Evolutionary conservation across 176 grass and related monocot species (phyloP).

Genomic region (sorghum (Sorghum bicolor)): DNA sequence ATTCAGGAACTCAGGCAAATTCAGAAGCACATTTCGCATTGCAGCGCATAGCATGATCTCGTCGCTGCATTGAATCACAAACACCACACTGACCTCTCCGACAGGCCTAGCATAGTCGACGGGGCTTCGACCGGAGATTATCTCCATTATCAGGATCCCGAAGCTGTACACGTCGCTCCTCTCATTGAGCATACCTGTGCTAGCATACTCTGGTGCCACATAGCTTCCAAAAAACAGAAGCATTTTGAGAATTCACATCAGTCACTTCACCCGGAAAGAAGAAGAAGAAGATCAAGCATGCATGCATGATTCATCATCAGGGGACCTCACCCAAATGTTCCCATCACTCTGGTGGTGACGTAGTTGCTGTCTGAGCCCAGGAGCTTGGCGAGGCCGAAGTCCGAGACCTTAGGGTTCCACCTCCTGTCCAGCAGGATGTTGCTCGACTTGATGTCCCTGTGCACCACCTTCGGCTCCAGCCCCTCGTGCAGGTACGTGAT

Average conservation of each 20-base stretch:
- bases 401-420: slow-evolving; percentile 82
- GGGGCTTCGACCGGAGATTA: slow-evolving; percentile 81
- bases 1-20: neutral
- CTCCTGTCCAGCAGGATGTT: slow-evolving; percentile 82
- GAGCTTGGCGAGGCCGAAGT: slow-evolving; percentile 91
- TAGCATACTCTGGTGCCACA: slow-evolving; percentile 95
- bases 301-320: neutral
- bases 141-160: slow-evolving; percentile 92
- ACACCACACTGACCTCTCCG: slow-evolving; percentile 55
- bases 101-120: slow-evolving; percentile 77
- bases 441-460: slow-evolving; percentile 91
- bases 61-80: neutral
- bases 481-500: slow-evolving; percentile 89
- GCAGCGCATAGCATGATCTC: neutral
- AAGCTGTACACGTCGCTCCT: slow-evolving; percentile 98
- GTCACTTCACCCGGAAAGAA: neutral
- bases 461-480: slow-evolving; percentile 90
- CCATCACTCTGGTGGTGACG: slow-evolving; percentile 87
- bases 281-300: neutral
- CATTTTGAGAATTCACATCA: neutral
- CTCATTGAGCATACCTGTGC: slow-evolving; percentile 95
- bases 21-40: neutral
- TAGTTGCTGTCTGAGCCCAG: slow-evolving; percentile 81
- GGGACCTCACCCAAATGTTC: slow-evolving; percentile 64
- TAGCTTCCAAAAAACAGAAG: slow-evolving; percentile 45